Percentiles rank a stretch among this genome's conserved stretches.
Conservation (phyloP, 352 stramenopile species). For the Plasmopara viticola region DNA sequence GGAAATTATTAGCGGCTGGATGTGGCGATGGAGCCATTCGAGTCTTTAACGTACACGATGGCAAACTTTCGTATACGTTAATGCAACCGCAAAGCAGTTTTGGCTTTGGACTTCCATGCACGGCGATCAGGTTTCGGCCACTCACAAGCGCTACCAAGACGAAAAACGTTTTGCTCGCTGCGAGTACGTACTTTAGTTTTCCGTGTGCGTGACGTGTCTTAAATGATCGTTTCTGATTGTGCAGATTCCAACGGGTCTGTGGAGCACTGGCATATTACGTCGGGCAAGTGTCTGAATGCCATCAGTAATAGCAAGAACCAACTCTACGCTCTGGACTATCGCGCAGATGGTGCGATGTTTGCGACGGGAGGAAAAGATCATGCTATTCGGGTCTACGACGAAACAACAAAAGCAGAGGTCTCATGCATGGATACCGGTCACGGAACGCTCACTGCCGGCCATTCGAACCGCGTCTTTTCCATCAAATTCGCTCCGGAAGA, state of each 20-base stretch:
- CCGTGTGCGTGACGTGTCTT: too few relatives aligned
- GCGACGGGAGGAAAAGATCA: constrained; percentile 86
- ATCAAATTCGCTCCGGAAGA: constrained; percentile 83
- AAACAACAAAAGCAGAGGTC: constrained; percentile 81
- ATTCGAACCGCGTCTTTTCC: constrained; percentile 91
- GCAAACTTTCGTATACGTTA: constrained; percentile 77
- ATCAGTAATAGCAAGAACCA: constrained; percentile 86
- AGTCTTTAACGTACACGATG: constrained; percentile 77
- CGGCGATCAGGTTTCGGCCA: constrained; percentile 77
- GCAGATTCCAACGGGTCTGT: constrained; percentile 83
- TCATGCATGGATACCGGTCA: constrained; percentile 58
- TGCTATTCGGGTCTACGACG: constrained; percentile 82
- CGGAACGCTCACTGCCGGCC: constrained; percentile 62
- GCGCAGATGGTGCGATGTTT: constrained; percentile 78
- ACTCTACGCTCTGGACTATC: constrained; percentile 88
- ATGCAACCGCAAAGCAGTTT: constrained; percentile 66
- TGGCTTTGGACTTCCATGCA: constrained; percentile 75
- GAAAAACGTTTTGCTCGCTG: constrained; percentile 83
- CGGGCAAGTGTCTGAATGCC: constrained; percentile 87
- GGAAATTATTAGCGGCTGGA: constrained; percentile 73
- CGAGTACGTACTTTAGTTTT: constrained; percentile 45
- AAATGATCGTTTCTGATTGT: neutral
- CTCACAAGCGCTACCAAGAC: constrained; percentile 78
- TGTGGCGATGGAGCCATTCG: constrained; percentile 84
- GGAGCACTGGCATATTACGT: constrained; percentile 91